A percentile compares a stretch with the other conserved stretches of the same genome.
Evolutionary conservation across 1,284 basidiomycete genomes (phyloP).

Genomic region (Naganishia sp.): DNA sequence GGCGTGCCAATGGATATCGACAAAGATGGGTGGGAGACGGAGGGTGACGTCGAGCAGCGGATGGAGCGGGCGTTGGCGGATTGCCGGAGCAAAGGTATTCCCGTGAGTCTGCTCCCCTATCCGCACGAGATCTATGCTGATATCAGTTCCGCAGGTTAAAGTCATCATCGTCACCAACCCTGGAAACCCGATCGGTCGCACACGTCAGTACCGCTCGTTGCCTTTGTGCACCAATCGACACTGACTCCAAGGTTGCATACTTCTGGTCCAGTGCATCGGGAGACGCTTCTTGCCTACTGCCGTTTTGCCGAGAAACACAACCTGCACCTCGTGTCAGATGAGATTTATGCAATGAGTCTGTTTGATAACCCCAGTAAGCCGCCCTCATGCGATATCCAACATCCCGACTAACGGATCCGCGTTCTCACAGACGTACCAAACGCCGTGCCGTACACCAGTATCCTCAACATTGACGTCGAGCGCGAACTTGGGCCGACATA

Average conservation of each 20-base stretch:
- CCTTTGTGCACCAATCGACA: not conserved
- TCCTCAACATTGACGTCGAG: conserved; percentile 53
- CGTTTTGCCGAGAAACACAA: conserved; percentile 55
- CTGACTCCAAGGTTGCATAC: not conserved
- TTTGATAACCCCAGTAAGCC: conserved; percentile 46
- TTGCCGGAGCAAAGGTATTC: conserved; percentile 27
- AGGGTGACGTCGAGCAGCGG: conserved; percentile 25
- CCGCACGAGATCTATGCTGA: not conserved
- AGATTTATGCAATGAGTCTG: conserved; percentile 56
- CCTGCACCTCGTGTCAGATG: conserved; percentile 55
- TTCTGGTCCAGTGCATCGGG: conserved; percentile 41
- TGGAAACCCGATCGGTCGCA: conserved; percentile 55
- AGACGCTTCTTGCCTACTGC: conserved; percentile 53
- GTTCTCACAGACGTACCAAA: conserved; percentile 37
- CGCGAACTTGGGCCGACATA: conserved; percentile 51
- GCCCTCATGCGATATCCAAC: not conserved
- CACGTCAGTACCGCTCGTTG: conserved; percentile 32
- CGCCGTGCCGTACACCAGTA: conserved; percentile 51
- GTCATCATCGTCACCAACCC: conserved; percentile 53
- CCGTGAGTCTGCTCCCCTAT: conserved; percentile 28
- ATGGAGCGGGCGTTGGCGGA: conserved; percentile 31
- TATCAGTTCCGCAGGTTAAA: conserved; percentile 26
- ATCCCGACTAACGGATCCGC: not conserved
- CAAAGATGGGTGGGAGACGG: conserved; percentile 23
- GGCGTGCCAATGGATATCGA: conserved; percentile 36